Conservation (phyloP, 345 rosid species). For the Schrenkiella parvula region DNA sequence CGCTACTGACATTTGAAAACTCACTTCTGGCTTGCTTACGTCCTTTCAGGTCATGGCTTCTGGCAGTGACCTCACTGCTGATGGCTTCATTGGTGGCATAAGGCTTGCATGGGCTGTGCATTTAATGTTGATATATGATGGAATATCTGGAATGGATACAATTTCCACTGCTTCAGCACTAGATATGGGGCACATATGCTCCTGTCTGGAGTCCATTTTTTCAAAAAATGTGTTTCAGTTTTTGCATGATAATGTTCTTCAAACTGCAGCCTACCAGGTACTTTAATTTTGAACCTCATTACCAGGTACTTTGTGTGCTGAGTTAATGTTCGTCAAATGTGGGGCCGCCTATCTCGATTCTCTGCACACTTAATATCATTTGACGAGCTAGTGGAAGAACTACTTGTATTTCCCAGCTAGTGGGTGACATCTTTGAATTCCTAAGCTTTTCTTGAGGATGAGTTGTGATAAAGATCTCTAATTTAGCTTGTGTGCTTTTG, state of each 20-base stretch:
- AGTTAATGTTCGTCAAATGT: background rate
- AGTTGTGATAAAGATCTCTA: background rate
- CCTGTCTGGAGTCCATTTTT: conserved; percentile 74
- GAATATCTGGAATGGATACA: conserved; percentile 50
- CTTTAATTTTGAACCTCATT: background rate
- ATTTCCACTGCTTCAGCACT: conserved; percentile 47
- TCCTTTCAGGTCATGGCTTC: conserved; percentile 64
- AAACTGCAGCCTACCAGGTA: conserved; percentile 89
- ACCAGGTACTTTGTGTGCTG: background rate
- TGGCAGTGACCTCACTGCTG: conserved; percentile 51
- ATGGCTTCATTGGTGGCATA: conserved; percentile 73
- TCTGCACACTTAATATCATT: background rate
- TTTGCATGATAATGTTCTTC: conserved; percentile 73
- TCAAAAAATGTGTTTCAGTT: conserved; percentile 75
- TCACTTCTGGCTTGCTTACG: conserved; percentile 15
- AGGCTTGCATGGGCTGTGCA: conserved; percentile 93
- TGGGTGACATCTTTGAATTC: background rate
- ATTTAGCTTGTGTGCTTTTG: background rate
- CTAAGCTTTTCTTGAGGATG: background rate
- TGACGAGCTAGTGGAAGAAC: background rate
- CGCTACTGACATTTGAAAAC: conserved; percentile 1
- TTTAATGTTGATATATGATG: conserved; percentile 75
- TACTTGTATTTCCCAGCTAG: background rate
- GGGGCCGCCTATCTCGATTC: background rate
- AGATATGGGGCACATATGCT: conserved; percentile 59